A percentile compares a stretch with the other conserved stretches of the same genome.
Conservation (phyloP, 495 filamentous ascomycete genomes). For the Podospora conica region DNA sequence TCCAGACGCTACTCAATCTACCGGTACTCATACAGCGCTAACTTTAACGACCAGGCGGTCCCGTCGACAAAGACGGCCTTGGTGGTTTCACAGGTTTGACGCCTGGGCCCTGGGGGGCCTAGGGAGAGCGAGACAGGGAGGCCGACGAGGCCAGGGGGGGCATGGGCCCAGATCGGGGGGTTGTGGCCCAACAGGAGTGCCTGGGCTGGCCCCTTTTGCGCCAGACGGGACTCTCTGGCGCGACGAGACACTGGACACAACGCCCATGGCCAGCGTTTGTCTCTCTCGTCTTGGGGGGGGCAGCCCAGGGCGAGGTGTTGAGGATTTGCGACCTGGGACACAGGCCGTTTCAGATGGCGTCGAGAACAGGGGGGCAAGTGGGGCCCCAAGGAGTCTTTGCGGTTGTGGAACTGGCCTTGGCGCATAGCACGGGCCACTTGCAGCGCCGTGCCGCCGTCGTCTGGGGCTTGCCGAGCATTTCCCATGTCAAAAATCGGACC, state of each 20-base stretch:
- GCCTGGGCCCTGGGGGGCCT: constrained; percentile 1
- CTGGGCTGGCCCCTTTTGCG: neutral
- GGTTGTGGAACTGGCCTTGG: constrained; percentile 1
- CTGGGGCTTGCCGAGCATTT: neutral
- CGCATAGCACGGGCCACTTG: constrained; percentile 17
- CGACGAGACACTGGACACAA: neutral
- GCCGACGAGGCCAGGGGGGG: neutral
- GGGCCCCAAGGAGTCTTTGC: neutral
- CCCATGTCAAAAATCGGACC: constrained; percentile 4
- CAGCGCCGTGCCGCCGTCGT: neutral
- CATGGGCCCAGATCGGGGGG: neutral
- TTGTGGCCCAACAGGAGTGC: neutral
- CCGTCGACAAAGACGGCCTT: neutral
- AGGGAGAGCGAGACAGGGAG: neutral
- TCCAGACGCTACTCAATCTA: constrained; percentile 6
- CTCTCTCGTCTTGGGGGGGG: constrained; percentile 5
- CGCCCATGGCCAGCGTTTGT: neutral
- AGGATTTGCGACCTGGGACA: constrained; percentile 31
- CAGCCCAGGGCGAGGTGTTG: constrained; percentile 7
- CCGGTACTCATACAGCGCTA: too few species aligned
- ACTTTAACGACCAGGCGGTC: neutral
- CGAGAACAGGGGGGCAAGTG: constrained; percentile 21
- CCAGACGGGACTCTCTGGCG: neutral
- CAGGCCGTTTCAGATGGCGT: constrained; percentile 38
- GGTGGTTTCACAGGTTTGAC: neutral